Percentiles rank a stretch among this genome's conserved stretches.
These are phyloP conservation scores for Cercospora sp. DNA, from an alignment of 2,329 filamentous ascomycete genomes.

Conservation along the genomic window DNA sequence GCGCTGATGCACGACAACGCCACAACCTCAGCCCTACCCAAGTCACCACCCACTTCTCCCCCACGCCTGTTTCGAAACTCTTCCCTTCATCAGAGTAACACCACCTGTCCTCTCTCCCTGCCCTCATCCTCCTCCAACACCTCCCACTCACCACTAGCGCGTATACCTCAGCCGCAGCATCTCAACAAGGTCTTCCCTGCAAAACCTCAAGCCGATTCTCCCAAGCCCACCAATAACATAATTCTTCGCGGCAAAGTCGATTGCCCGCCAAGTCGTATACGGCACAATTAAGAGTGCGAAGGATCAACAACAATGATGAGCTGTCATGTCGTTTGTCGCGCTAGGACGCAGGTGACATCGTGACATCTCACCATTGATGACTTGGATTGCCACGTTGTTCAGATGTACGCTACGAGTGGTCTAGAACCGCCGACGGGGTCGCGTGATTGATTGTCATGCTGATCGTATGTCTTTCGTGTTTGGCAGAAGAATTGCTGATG, in stretches of 20 bases:
- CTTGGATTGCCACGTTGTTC: neutral
- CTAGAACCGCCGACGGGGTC: neutral
- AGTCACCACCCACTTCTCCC: neutral
- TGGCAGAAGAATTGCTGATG: neutral
- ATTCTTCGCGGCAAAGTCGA: neutral
- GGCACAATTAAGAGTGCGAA: neutral
- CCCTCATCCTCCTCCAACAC: neutral
- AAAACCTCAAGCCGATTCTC: neutral
- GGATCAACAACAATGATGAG: slow-evolving; percentile 2
- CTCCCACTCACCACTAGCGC: neutral
- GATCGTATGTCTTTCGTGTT: neutral
- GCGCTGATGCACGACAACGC: neutral
- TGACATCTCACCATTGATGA: neutral
- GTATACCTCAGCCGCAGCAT: neutral
- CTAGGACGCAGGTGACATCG: neutral
- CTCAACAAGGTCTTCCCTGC: neutral
- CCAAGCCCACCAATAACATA: neutral
- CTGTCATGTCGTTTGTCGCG: neutral
- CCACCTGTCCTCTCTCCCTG: neutral
- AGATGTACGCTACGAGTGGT: neutral
- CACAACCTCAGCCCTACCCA: neutral
- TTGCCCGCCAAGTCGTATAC: neutral
- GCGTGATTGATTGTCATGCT: neutral
- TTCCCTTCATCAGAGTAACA: no score
- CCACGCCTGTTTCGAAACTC: neutral